Evolutionary conservation across 2,329 filamentous ascomycete species (phyloP), one percentile per base, ranked within the genome.

Genomic region (Colletotrichum abscissum): DNA sequence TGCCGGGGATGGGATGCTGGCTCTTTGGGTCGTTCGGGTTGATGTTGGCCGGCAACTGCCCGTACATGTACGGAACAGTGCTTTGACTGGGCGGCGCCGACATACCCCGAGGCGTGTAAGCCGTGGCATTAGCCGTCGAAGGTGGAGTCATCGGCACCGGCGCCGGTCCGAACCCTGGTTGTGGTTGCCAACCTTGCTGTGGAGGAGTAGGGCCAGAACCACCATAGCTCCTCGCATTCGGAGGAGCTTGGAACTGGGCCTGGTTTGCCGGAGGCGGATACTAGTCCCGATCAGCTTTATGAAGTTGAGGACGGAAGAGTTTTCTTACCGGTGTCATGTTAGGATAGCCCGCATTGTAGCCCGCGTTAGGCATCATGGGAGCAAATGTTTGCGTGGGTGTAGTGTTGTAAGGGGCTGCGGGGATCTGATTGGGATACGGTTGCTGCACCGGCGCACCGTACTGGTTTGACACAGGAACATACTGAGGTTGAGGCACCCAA

Each of bases 1-100:
- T 97, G 46, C 94, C 94, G 16, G 95, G 94, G 69, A 97, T 91
- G 6, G 94, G 94, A 80, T 98, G 94, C 79, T 95, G 93, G 71
- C 89, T 90, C 81, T 93, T 92, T 9, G 92, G 90, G 78, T 93
- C 93, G 74, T 93, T 88, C 30, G 94, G 91, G 62, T 92, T 92
- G 64, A 88, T 87, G 75, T 93, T 91, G 22, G 87, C 90, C 4
- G 94, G 93, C 59, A 96, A 87, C 79, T 97, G 94, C 3, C 94
- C 93, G 80, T 93, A 98, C 1, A 92, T 88, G 82, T 97, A 98
- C 1, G 91, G 89, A 73, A 87, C 86, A 11, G 82, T 83, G 42
- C 76, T 71, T 16, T 78, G 75, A 4, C 74, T 63, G 19, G 76
- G 62, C 19, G 76, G 74, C 33, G 63, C 74, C 16, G 73, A 69